Evolutionary conservation across 768 basidiomycete species (phyloP), one percentile per base, ranked within the genome.

Genomic region (Podaxis mareebaensis): DNA sequence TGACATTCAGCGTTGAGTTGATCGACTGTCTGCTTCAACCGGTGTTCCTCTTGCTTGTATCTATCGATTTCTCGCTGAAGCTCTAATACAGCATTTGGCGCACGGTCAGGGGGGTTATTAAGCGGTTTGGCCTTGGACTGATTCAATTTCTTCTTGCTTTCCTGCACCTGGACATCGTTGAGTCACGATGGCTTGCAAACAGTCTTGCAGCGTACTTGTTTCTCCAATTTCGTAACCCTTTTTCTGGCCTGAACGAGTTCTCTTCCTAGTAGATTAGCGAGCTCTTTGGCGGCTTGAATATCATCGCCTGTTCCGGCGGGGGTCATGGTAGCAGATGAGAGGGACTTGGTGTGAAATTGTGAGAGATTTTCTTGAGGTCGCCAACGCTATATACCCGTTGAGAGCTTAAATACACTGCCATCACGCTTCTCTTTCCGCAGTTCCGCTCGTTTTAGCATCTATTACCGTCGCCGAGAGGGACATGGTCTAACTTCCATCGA

Each of bases 221-320:
- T 38, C 36, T 60, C 48, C n/a, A 60, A 24, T 7, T 33, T 38
- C 7, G 11, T 15, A 8, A 60, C 22, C 4, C 58, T 30, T 5
- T 39, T 13, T 30, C 52, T 60, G 6, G 58, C 20, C 12, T 12
- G 36, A 22, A 60, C 58, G 36, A 60, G 58, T 33, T 60, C 58
- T 38, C 58, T 33, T 3, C 58, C 58, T 10, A 60, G 36, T 13
- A 60, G 20, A n/a, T 60, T 60, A 4, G 58, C 58, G 10, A 60
- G 30, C 22, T 60, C 58, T 26, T 28, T 60, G 0, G 30, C 17
- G 2, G 58, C 44, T 24, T 30, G 44, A 33, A n/a, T 4, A 42
- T 59, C 58, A 22, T 51, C 28, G 28, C 10, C 58, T 48, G 40
- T 22, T n/a, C 4, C 26, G 5, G 8, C 22, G 3, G 53, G 17